Conservation (phyloP, 2,329 filamentous ascomycete genomes). For the Canariomyces notabilis region DNA sequence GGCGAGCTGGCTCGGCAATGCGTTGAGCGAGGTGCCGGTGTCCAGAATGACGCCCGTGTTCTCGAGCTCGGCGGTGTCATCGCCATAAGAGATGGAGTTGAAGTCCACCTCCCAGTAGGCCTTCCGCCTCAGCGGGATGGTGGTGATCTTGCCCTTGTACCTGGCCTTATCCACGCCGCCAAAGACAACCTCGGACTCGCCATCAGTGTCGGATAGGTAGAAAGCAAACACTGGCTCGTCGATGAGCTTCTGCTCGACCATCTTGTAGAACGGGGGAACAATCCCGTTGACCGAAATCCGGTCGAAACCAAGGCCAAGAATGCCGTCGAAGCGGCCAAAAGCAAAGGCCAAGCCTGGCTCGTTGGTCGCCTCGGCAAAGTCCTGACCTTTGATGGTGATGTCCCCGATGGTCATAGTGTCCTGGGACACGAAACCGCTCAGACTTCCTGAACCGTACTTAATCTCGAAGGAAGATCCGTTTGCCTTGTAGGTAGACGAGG, state of each 20-base stretch:
- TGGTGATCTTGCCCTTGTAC: slow-evolving; percentile 74
- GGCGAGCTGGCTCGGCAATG: slow-evolving; percentile 82
- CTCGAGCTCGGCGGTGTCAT: slow-evolving; percentile 81
- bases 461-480: slow-evolving; percentile 93
- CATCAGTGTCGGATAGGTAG: slow-evolving; percentile 74
- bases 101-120: slow-evolving; percentile 99
- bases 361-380: slow-evolving; percentile 92
- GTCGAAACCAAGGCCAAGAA: slow-evolving; percentile 89
- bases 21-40: slow-evolving; percentile 96
- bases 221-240: slow-evolving; percentile 95
- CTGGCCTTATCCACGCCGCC: slow-evolving; percentile 39
- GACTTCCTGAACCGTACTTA: slow-evolving; percentile 87
- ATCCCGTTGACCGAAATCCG: slow-evolving; percentile 96
- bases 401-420: slow-evolving; percentile 86
- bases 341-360: slow-evolving; percentile 97
- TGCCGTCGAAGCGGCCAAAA: slow-evolving; percentile 96
- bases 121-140: slow-evolving; percentile 93
- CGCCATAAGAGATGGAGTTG: slow-evolving; percentile 83
- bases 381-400: slow-evolving; percentile 78
- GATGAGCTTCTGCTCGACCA: slow-evolving; percentile 82
- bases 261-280: slow-evolving; percentile 91
- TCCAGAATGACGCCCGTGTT: slow-evolving; percentile 95
- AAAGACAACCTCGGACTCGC: slow-evolving; percentile 81
- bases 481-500: slow-evolving; percentile 86
- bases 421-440: slow-evolving; percentile 89